Conservation (phyloP, 2,329 filamentous ascomycete species). For the Dothideomycetes sp. region DNA sequence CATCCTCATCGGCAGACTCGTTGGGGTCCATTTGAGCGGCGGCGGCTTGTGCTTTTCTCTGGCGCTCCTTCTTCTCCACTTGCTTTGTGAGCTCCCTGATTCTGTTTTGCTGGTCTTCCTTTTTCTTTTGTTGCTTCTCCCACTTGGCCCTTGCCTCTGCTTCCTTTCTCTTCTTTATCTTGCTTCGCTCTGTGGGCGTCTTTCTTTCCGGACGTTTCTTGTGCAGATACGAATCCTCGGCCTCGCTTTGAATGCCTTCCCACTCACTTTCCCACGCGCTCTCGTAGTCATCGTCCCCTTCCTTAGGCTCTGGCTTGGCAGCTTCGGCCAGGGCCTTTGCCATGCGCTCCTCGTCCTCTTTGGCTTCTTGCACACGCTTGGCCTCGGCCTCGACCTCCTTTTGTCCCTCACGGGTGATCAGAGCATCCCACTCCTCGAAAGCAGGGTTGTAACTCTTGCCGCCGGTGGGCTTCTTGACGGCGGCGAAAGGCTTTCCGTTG, state of each 20-base stretch:
- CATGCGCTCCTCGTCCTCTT: slow-evolving; percentile 54
- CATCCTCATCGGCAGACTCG: slow-evolving; percentile 25
- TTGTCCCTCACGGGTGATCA: slow-evolving; percentile 62
- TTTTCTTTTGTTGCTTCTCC: slow-evolving; percentile 62
- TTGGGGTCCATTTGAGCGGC: slow-evolving; percentile 14
- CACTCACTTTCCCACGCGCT: slow-evolving; percentile 86
- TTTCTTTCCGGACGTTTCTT: slow-evolving; percentile 75
- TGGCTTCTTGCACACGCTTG: slow-evolving; percentile 56
- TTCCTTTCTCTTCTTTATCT: slow-evolving; percentile 77
- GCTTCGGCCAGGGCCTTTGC: slow-evolving; percentile 64
- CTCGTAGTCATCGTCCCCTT: slow-evolving; percentile 64
- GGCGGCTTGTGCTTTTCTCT: slow-evolving; percentile 11
- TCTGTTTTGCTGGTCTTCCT: slow-evolving; percentile 58
- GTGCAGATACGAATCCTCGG: slow-evolving; percentile 52
- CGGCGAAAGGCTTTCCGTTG: slow-evolving; percentile 66
- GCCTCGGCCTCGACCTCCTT: slow-evolving; percentile 72
- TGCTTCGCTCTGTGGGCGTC: slow-evolving; percentile 77
- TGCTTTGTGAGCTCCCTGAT: slow-evolving; percentile 61
- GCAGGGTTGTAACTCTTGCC: slow-evolving; percentile 89
- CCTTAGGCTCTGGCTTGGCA: slow-evolving; percentile 61
- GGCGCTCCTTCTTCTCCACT: slow-evolving; percentile 42
- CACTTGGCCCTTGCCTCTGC: slow-evolving; percentile 67
- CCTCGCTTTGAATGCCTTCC: slow-evolving; percentile 42
- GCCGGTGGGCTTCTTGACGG: slow-evolving; percentile 66
- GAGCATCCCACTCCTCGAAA: slow-evolving; percentile 73